phyloP scores from a whole-genome alignment of 345 rosid genomes.

The Mallotus nudiflorus region DNA sequence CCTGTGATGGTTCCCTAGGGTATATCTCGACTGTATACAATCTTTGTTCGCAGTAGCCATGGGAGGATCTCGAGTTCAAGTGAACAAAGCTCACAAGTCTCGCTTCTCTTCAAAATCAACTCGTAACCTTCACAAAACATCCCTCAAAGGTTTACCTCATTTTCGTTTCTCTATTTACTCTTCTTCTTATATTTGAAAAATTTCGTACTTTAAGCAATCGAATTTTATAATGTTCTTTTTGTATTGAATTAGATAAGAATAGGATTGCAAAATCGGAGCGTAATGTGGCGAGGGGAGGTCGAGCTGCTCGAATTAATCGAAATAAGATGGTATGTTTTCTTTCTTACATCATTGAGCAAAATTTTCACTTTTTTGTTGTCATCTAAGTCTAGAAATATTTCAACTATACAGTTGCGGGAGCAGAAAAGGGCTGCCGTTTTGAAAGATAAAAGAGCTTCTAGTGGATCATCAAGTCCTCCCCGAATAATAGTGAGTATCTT shows the following conservation, averaged over 20 bases:
- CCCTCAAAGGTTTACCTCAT: constrained; percentile 53
- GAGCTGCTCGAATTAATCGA: constrained; percentile 72
- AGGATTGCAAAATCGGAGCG: constrained; percentile 64
- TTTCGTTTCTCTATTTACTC: background rate
- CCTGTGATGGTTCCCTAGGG: too few species aligned
- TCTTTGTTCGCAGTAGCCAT: constrained; percentile 32
- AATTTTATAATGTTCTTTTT: background rate
- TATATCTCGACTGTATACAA: background rate
- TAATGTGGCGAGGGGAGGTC: constrained; percentile 61
- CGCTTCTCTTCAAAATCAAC: constrained; percentile 78
- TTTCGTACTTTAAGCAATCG: background rate
- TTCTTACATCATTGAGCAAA: background rate
- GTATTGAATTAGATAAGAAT: constrained; percentile 47
- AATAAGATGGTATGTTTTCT: constrained; percentile 63
- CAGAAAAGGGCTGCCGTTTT: constrained; percentile 76
- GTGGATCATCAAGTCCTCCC: constrained; percentile 60
- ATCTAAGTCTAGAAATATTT: background rate
- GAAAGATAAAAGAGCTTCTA: constrained; percentile 73
- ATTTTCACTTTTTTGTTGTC: background rate
- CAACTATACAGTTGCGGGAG: constrained; percentile 73
- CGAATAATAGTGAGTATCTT: constrained; percentile 67
- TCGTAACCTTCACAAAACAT: constrained; percentile 71
- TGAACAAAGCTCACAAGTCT: constrained; percentile 81
- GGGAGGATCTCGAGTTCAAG: constrained; percentile 79
- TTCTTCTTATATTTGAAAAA: background rate